These are phyloP conservation scores for Lentinula guzmanii DNA, from an alignment of 768 basidiomycete genomes.

Conservation along the genomic window DNA sequence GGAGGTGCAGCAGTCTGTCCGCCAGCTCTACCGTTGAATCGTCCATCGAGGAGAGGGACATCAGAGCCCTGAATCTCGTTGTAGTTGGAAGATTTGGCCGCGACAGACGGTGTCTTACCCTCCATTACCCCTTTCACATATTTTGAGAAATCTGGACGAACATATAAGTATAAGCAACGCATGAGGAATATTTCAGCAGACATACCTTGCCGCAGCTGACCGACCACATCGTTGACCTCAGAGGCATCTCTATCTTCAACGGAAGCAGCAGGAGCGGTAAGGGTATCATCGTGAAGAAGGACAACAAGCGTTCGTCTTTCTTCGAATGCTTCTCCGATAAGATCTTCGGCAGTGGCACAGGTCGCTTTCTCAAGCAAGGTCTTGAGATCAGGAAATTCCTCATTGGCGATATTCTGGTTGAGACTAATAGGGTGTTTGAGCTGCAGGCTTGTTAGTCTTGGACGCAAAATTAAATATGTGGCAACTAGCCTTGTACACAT, in stretches of 20 bases:
- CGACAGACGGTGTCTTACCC: conserved; percentile 5
- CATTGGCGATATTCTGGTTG: background rate
- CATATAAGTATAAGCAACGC: no score
- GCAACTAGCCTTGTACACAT: background rate
- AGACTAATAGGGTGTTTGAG: background rate
- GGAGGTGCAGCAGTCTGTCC: conserved; percentile 4
- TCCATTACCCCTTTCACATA: background rate
- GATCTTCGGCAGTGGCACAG: no score
- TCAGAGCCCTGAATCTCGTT: background rate
- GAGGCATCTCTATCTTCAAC: no score
- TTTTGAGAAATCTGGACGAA: background rate
- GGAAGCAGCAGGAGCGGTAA: background rate
- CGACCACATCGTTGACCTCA: background rate
- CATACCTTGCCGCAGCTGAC: background rate
- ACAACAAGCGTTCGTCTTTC: background rate
- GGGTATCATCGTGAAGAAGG: background rate
- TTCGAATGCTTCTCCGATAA: background rate
- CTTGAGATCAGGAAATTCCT: background rate
- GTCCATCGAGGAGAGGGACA: conserved; percentile 7
- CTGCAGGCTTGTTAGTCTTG: background rate
- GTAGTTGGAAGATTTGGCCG: conserved; percentile 10
- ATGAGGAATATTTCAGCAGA: background rate
- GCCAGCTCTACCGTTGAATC: background rate
- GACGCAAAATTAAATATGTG: background rate
- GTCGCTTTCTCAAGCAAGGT: background rate